Conservation (phyloP, 192 early-diverging fungal species). For the Gaertneriomyces semiglobifer region DNA sequence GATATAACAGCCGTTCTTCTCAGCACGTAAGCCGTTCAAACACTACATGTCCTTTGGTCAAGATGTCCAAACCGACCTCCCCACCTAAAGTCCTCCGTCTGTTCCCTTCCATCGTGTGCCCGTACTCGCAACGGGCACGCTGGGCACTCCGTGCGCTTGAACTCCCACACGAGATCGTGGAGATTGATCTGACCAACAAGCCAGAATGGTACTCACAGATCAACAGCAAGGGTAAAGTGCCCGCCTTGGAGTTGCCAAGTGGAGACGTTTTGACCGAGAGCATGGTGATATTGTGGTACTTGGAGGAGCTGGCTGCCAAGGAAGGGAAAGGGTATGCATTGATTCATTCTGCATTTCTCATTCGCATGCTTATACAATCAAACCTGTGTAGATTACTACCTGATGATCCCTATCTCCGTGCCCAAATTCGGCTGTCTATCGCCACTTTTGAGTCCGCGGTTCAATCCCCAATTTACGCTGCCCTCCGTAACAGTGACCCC, state of each 20-base stretch:
- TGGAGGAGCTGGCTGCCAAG: background rate
- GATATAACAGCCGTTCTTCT: no score
- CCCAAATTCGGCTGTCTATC: background rate
- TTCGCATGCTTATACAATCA: background rate
- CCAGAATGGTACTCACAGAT: background rate
- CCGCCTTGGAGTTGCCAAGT: background rate
- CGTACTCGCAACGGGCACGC: background rate
- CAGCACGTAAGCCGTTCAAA: no score
- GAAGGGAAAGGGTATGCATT: background rate
- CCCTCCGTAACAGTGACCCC: background rate
- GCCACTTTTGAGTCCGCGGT: background rate
- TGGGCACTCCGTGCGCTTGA: conserved; percentile 1
- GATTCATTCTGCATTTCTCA: background rate
- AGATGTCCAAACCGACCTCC: no score
- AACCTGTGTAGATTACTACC: background rate
- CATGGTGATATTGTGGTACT: background rate
- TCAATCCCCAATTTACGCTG: background rate
- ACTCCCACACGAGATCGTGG: background rate
- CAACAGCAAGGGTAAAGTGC: background rate
- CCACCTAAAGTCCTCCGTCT: no score
- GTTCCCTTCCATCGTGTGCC: no score
- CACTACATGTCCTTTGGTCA: no score
- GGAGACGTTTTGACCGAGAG: background rate
- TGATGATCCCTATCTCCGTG: background rate
- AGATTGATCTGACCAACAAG: conserved; percentile 3